Conservation (phyloP, 257 asterid species). For the Pogostemon cablin region DNA sequence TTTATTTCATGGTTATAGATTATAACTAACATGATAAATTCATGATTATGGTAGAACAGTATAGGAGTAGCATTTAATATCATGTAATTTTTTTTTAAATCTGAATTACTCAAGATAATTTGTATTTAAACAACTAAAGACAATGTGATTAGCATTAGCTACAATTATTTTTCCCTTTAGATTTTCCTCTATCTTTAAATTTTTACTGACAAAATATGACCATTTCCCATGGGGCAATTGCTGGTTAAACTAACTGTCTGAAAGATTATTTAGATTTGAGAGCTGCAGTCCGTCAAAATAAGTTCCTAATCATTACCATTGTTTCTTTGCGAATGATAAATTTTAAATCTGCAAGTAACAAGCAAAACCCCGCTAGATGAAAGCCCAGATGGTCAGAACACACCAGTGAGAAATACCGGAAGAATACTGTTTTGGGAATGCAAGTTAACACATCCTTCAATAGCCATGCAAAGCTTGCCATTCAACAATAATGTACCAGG, state of each 20-base stretch:
- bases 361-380: background rate
- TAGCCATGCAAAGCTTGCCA: background rate
- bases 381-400: background rate
- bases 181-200: constrained; percentile 12
- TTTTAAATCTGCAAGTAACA: background rate
- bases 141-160: constrained; percentile 15
- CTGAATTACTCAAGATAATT: background rate
- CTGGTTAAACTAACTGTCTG: background rate
- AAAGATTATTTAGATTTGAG: background rate
- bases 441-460: background rate
- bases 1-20: no score
- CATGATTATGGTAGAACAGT: background rate
- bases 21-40: constrained; percentile 20
- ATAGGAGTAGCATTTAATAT: no score
- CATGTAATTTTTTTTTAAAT: no score
- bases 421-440: background rate
- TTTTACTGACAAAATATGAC: background rate
- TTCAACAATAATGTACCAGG: background rate
- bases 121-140: background rate
- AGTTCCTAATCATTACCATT: constrained; percentile 1
- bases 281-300: background rate
- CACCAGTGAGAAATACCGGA: background rate
- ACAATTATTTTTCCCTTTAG: background rate
- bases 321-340: background rate
- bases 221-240: background rate